Conservation (phyloP, 2,329 filamentous ascomycete genomes). For the Epichloe elymi region DNA sequence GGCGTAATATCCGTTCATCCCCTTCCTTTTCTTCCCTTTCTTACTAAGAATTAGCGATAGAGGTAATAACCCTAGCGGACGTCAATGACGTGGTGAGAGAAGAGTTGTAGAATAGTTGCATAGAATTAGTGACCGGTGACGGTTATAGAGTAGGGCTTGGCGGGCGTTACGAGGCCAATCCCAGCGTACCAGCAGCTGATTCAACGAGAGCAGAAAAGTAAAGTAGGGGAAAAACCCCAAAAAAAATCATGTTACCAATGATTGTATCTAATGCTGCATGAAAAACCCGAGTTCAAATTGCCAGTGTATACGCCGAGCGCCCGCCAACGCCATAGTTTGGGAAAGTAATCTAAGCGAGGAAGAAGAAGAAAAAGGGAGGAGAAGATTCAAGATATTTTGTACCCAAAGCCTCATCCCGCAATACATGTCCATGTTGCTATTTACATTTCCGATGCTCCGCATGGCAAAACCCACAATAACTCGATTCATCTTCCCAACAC, state of each 20-base stretch:
- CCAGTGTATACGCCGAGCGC: no score
- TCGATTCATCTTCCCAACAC: no score
- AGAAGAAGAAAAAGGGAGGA: not conserved
- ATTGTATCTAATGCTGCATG: not conserved
- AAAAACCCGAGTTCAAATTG: no score
- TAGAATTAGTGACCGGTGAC: not conserved
- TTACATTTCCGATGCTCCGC: no score
- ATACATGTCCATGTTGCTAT: not conserved
- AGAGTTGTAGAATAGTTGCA: not conserved
- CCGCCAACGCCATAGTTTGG: no score
- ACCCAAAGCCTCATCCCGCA: not conserved
- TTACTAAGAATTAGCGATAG: not conserved
- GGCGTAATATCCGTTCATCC: not conserved
- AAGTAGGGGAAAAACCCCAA: not conserved
- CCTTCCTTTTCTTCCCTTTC: not conserved
- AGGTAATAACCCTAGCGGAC: not conserved
- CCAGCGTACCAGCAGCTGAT: not conserved
- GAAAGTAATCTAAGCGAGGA: no score
- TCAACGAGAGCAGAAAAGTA: not conserved
- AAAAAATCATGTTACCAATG: not conserved
- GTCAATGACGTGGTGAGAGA: conserved; percentile 3
- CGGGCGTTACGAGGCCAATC: not conserved
- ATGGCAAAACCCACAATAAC: no score
- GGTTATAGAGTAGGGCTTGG: not conserved
- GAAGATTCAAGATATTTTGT: not conserved